Percentiles rank a stretch among this genome's conserved stretches.
phyloP scores from a whole-genome alignment of 139 green algal genomes.

The Pycnococcus provasolii region DNA sequence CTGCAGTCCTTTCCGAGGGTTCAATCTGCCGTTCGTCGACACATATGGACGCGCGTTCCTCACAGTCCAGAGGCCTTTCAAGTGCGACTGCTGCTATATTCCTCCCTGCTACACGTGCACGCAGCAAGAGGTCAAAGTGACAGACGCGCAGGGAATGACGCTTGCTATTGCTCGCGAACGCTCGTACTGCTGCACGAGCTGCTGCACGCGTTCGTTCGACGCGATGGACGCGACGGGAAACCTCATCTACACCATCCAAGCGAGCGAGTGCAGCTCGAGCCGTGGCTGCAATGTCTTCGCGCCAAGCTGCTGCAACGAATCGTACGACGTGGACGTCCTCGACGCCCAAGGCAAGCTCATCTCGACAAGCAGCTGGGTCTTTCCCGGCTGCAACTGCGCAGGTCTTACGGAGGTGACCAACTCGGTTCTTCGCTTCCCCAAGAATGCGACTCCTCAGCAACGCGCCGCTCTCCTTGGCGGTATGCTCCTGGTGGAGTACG shows the following conservation, averaged over 20 bases:
- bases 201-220: conserved; percentile 7
- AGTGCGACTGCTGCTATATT: neutral
- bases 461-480: conserved; percentile 1
- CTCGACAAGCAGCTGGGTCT: neutral
- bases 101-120: neutral
- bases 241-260: neutral
- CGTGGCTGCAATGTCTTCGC: conserved; percentile 8
- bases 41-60: neutral
- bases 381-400: conserved; percentile 11
- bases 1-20: conserved; percentile 3
- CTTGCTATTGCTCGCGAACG: neutral
- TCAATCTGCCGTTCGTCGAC: conserved; percentile 10
- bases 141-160: neutral
- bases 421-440: neutral
- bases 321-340: conserved; percentile 6
- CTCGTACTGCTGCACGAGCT: neutral
- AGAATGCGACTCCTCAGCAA: neutral
- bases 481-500: conserved; percentile 9
- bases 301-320: conserved; percentile 12
- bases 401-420: conserved; percentile 4
- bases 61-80: conserved; percentile 1
- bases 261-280: neutral
- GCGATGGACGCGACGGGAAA: neutral
- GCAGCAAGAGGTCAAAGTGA: neutral
- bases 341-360: neutral